Evolutionary conservation across 768 basidiomycete genomes (phyloP).

Genomic region (Leccinum variicolor): DNA sequence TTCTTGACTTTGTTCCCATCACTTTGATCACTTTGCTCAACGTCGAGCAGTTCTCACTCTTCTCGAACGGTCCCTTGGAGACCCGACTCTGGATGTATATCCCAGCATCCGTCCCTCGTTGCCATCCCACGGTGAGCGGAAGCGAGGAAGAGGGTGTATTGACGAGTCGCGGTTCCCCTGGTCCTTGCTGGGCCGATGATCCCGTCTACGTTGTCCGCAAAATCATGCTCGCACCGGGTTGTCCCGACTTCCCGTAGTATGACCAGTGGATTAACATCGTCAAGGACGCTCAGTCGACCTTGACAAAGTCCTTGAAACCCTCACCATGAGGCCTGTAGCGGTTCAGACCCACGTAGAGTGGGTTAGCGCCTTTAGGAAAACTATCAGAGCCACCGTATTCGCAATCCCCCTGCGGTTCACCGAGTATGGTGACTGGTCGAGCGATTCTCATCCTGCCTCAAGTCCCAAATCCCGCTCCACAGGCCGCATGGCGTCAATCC

Average conservation of each 20-base stretch:
- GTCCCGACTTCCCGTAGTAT: not conserved
- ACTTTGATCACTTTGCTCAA: not conserved
- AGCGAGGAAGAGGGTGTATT: not conserved
- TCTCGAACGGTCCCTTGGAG: not conserved
- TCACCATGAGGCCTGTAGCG: not conserved
- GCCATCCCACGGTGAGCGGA: not conserved
- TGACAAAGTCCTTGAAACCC: not conserved
- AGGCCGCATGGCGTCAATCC: no score
- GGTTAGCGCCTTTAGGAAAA: not conserved
- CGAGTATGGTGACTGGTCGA: not conserved
- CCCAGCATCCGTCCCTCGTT: not conserved
- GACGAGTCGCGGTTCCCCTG: not conserved
- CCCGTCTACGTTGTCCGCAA: not conserved
- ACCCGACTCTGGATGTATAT: not conserved
- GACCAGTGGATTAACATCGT: not conserved
- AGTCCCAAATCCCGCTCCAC: no score
- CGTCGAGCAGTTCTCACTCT: not conserved
- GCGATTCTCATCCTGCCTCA: no score
- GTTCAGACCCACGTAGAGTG: not conserved
- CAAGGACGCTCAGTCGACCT: not conserved
- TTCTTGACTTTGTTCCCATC: not conserved
- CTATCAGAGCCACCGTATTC: not conserved
- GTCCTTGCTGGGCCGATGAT: not conserved
- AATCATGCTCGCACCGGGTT: not conserved
- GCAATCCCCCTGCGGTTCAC: not conserved